These are phyloP conservation scores for Chamaecrista fasciculata DNA, from an alignment of 306 rosid species.

Conservation along the genomic window DNA sequence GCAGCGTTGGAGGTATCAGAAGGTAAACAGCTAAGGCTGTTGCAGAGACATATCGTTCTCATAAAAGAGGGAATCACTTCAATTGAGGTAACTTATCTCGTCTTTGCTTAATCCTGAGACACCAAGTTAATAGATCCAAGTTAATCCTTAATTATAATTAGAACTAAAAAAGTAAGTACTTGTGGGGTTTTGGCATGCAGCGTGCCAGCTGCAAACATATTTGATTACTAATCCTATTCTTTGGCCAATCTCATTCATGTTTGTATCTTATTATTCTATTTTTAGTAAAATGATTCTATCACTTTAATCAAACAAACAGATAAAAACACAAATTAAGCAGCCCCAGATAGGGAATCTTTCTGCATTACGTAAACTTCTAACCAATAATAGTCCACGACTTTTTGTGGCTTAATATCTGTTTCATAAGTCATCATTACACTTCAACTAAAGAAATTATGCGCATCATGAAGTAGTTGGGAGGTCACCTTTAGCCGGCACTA, in stretches of 20 bases:
- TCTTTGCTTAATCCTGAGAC: background rate
- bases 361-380: constrained; percentile 12
- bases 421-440: constrained; percentile 27
- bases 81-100: background rate
- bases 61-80: background rate
- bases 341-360: background rate
- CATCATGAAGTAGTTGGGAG: constrained; percentile 40
- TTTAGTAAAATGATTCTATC: constrained; percentile 16
- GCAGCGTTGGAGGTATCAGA: constrained; percentile 14
- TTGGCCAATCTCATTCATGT: constrained; percentile 3
- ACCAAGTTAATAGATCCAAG: background rate
- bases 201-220: constrained; percentile 21
- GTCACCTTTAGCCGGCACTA: constrained; percentile 33
- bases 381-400: background rate
- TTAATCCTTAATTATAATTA: background rate
- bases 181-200: background rate
- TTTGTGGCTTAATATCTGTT: background rate
- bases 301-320: constrained; percentile 11
- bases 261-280: constrained; percentile 1
- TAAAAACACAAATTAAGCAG: constrained; percentile 10
- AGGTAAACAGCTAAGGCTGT: constrained; percentile 3
- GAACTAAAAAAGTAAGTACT: background rate
- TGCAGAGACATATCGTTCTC: constrained; percentile 12
- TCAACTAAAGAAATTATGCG: constrained; percentile 22
- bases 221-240: constrained; percentile 8